phyloP scores from a whole-genome alignment of 2,329 filamentous ascomycete species.

The Rutstroemia sp. region DNA sequence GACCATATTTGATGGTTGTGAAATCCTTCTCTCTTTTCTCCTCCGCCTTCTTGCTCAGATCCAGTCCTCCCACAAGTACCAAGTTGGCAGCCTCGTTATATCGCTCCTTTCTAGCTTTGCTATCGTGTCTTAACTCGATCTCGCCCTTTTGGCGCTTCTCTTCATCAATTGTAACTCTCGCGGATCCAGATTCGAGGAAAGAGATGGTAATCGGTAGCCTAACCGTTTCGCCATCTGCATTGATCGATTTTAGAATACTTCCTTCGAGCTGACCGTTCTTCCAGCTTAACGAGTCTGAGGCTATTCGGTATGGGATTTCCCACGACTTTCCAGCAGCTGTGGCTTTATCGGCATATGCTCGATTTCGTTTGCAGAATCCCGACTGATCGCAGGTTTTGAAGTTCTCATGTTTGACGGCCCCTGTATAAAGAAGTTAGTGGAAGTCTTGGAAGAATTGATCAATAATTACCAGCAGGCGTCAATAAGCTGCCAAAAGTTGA shows the following conservation, averaged over 20 bases:
- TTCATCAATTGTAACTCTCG: slow-evolving; percentile 84
- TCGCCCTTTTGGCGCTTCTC: slow-evolving; percentile 83
- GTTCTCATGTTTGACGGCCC: slow-evolving; percentile 85
- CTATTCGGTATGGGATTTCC: slow-evolving; percentile 72
- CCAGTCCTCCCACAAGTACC: slow-evolving; percentile 75
- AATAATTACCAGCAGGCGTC: slow-evolving; percentile 49
- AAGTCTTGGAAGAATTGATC: background rate
- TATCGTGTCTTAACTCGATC: slow-evolving; percentile 79
- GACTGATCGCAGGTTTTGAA: slow-evolving; percentile 97
- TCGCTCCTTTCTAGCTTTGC: slow-evolving; percentile 78
- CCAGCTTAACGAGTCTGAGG: slow-evolving; percentile 64
- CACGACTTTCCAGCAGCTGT: slow-evolving; percentile 57
- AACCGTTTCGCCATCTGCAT: slow-evolving; percentile 58
- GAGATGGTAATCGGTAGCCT: slow-evolving; percentile 76
- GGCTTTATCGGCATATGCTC: slow-evolving; percentile 77
- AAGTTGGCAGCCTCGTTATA: slow-evolving; percentile 89
- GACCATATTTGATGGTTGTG: slow-evolving; percentile 74
- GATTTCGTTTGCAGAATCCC: slow-evolving; percentile 94
- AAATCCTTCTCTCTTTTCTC: slow-evolving; percentile 59
- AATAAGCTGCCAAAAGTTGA: slow-evolving; percentile 52
- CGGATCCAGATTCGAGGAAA: slow-evolving; percentile 83
- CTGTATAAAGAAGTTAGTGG: slow-evolving; percentile 37
- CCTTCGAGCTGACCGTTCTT: slow-evolving; percentile 74
- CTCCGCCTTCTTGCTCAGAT: slow-evolving; percentile 63
- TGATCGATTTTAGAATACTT: slow-evolving; percentile 72